Base-by-base conservation (phyloP, 805 yeast species). In the Phaffomyces thermotolerans region DNA sequence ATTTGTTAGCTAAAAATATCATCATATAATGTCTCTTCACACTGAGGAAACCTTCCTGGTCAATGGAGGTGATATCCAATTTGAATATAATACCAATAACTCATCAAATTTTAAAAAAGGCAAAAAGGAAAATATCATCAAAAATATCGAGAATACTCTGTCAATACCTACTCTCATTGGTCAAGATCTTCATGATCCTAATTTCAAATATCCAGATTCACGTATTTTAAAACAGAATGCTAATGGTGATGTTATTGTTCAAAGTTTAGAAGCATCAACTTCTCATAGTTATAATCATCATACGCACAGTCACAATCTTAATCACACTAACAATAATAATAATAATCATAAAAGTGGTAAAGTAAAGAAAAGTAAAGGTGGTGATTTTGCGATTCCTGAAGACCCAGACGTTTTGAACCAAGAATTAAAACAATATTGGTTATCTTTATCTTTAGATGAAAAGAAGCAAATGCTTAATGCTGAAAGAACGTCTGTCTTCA, bases 201-300 rank as follows among this genome's bases (percentile, higher is more conserved):
- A 72, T 34, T 72, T 75, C 31, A 87, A 81, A 14, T 84, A 84
- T 55, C 93, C 93, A 3, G 71, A 75, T 13, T 81, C 89, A 8
- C 62, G 93, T 44, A 79, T 84, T 5, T 78, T 84, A 37, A 81
- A 77, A 51, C 79, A 81, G 52, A 84, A 76, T 4, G 73, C 81
- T 4, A 82, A 84, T 58, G 95, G 95, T 8, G 86, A 83, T 52
- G 84, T 85, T 6, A 75, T 84, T 39, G 88, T 86, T 22, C 83
- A 84, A 52, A 59, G 64, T 30, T 52, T 63, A 40, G 51, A 52
- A 8, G 43, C 40, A 13, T 43, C 29, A 5, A 15, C n/a, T 17
- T 4, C 25, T 29, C 37, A 23, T 20, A 17, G 14, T 25, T 79
- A 35, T n/a, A 25, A 25, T 24, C 32, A 27, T 27, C 10, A 12